A percentile compares a stretch with the other conserved stretches of the same genome.
These are phyloP conservation scores for Pseudogymnoascus verrucosus DNA, from an alignment of 2,329 filamentous ascomycete species.

Conservation along the genomic window DNA sequence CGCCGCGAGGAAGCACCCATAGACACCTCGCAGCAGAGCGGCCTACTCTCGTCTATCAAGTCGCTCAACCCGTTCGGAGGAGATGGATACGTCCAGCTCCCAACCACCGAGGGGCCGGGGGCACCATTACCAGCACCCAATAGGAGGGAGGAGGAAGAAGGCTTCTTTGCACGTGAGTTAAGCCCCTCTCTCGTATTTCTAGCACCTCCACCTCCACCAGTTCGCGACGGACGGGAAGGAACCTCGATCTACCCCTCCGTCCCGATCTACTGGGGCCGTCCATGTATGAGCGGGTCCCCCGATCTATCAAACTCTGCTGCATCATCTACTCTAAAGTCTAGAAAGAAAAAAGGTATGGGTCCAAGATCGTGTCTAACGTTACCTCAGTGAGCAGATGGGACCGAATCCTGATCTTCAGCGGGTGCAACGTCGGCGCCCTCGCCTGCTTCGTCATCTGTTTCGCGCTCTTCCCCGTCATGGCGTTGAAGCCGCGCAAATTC, in stretches of 20 bases:
- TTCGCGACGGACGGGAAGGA: not conserved
- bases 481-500: slow-evolving; percentile 82
- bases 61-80: slow-evolving; percentile 82
- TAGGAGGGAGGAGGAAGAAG: slow-evolving; percentile 88
- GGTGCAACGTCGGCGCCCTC: slow-evolving; percentile 80
- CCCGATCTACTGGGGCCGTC: slow-evolving; percentile 19
- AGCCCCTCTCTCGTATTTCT: slow-evolving; percentile 15
- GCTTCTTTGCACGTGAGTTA: slow-evolving; percentile 87
- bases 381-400: slow-evolving; percentile 89
- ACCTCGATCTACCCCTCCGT: slow-evolving; percentile 25
- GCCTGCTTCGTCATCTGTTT: slow-evolving; percentile 93
- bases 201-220: not conserved
- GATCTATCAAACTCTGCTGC: too few relatives aligned
- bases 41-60: slow-evolving; percentile 72
- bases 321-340: not conserved
- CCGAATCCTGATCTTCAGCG: slow-evolving; percentile 82
- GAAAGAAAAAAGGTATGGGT: not conserved
- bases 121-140: slow-evolving; percentile 78
- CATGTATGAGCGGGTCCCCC: slow-evolving; percentile 17
- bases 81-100: slow-evolving; percentile 82
- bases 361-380: slow-evolving; percentile 1
- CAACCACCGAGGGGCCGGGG: slow-evolving; percentile 72
- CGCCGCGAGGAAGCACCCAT: slow-evolving; percentile 74
- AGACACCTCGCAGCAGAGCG: slow-evolving; percentile 62
- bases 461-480: slow-evolving; percentile 75